phyloP scores from a whole-genome alignment of 192 early-diverging fungal species.

The Spinellus fusiger region DNA sequence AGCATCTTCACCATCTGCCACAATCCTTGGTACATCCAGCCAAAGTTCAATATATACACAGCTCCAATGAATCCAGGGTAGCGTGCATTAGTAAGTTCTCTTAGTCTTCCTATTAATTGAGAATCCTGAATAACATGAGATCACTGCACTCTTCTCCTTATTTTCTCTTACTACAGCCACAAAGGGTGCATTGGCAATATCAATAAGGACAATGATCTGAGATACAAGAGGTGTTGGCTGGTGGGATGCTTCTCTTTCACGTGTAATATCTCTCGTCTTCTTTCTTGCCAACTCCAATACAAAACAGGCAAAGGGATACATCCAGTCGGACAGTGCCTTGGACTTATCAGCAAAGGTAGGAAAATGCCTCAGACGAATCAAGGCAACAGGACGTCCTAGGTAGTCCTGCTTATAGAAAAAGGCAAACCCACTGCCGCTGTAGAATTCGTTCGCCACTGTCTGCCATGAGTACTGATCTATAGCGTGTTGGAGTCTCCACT shows the following conservation, averaged over 20 bases:
- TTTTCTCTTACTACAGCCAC: slow-evolving; percentile 5
- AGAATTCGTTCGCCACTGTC: slow-evolving; percentile 19
- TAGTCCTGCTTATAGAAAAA: slow-evolving; percentile 36
- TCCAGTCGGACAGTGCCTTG: slow-evolving; percentile 6
- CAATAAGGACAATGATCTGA: slow-evolving; percentile 23
- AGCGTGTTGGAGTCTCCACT: slow-evolving; percentile 30
- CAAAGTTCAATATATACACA: slow-evolving; percentile 38
- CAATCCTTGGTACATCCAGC: slow-evolving; percentile 41
- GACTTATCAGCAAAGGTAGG: slow-evolving; percentile 19
- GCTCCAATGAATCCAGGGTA: slow-evolving; percentile 23
- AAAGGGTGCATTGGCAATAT: slow-evolving; percentile 23
- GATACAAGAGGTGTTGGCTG: slow-evolving; percentile 8
- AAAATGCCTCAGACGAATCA: slow-evolving; percentile 31
- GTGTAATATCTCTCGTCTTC: slow-evolving; percentile 28
- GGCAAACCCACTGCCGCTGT: slow-evolving; percentile 24
- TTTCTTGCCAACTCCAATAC: slow-evolving; percentile 36
- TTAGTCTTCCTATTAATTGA: slow-evolving; percentile 13
- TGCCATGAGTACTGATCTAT: slow-evolving; percentile 14
- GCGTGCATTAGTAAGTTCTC: slow-evolving; percentile 12
- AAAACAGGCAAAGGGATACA: slow-evolving; percentile 35
- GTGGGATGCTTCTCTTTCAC: slow-evolving; percentile 15
- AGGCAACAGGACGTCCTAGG: slow-evolving; percentile 29
- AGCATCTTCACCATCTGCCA: slow-evolving; percentile 40
- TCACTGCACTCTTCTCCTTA: not conserved
- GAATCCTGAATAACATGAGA: slow-evolving; percentile 7